A percentile compares a stretch with the other conserved stretches of the same genome.
These are phyloP conservation scores for Sphaerulina populicola DNA, from an alignment of 2,329 filamentous ascomycete species.

Conservation along the genomic window DNA sequence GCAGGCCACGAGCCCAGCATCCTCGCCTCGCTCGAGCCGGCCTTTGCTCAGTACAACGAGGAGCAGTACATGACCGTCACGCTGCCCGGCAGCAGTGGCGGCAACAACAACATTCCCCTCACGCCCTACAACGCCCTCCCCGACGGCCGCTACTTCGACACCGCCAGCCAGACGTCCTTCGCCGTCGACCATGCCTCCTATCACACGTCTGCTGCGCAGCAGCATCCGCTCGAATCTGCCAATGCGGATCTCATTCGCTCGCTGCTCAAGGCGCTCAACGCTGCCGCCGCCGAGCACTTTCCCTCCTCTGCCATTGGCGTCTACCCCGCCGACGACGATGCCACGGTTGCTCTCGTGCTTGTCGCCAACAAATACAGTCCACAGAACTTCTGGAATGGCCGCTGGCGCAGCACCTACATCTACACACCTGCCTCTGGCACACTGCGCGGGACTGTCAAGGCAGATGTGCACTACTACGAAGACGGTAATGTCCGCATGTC, in stretches of 20 bases:
- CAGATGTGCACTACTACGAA: slow-evolving; percentile 99
- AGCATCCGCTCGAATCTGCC: slow-evolving; percentile 65
- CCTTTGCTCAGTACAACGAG: slow-evolving; percentile 93
- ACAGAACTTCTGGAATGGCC: slow-evolving; percentile 98
- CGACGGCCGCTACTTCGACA: slow-evolving; percentile 78
- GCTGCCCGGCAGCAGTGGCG: slow-evolving; percentile 77
- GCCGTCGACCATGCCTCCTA: slow-evolving; percentile 77
- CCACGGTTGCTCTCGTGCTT: slow-evolving; percentile 68
- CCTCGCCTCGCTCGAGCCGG: slow-evolving; percentile 64
- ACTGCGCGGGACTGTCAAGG: slow-evolving; percentile 73
- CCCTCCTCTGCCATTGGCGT: slow-evolving; percentile 71
- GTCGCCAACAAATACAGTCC: slow-evolving; percentile 97
- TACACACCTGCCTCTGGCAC: slow-evolving; percentile 60
- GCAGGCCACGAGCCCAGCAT: slow-evolving; percentile 59
- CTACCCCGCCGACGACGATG: slow-evolving; percentile 69
- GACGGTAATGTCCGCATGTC: slow-evolving; percentile 92
- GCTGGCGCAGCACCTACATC: slow-evolving; percentile 85
- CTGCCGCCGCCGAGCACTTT: slow-evolving; percentile 83
- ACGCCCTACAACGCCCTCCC: slow-evolving; percentile 79
- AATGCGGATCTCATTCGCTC: slow-evolving; percentile 77
- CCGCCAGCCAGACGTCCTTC: slow-evolving; percentile 80
- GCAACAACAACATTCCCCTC: slow-evolving; percentile 62
- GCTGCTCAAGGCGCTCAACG: slow-evolving; percentile 64
- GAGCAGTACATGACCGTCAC: slow-evolving; percentile 84
- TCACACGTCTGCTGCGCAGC: slow-evolving; percentile 77